phyloP scores from a whole-genome alignment of 2,329 filamentous ascomycete genomes.

The Zymoseptoria pseudotritici region DNA sequence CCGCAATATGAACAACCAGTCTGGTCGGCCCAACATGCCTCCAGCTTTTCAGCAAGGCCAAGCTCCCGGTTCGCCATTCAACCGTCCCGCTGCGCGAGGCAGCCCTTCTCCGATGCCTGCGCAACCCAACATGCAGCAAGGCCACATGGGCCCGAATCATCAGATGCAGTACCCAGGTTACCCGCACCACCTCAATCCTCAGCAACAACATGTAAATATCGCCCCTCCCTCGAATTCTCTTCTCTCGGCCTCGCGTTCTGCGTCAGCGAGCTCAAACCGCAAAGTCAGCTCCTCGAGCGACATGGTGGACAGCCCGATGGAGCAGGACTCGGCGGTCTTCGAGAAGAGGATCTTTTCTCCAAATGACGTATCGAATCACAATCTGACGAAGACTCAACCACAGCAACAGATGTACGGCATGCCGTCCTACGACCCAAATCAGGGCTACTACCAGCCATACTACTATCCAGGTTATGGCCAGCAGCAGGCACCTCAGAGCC shows the following conservation, averaged over 20 bases:
- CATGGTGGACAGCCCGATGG: conserved; percentile 10
- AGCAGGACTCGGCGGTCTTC: conserved; percentile 4
- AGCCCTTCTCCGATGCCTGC: conserved; percentile 52
- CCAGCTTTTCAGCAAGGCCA: conserved; percentile 31
- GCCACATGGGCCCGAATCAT: conserved; percentile 39
- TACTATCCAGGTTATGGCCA: conserved; percentile 49
- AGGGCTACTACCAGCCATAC: conserved; percentile 38
- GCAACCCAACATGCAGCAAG: conserved; percentile 59
- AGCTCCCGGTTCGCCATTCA: conserved; percentile 34
- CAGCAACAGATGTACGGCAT: conserved; percentile 56
- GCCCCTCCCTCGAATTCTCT: conserved; percentile 32
- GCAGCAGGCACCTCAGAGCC: conserved; percentile 38
- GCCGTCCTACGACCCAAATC: conserved; percentile 43
- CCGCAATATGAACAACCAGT: conserved; percentile 45
- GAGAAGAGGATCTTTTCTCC: background rate
- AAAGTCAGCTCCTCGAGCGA: conserved; percentile 11
- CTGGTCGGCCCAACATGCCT: conserved; percentile 45
- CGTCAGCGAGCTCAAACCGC: conserved; percentile 11
- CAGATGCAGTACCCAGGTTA: conserved; percentile 58
- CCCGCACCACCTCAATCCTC: conserved; percentile 46
- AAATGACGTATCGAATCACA: conserved; percentile 1
- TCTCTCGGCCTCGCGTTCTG: conserved; percentile 9
- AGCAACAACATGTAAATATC: conserved; percentile 57
- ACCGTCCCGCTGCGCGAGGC: conserved; percentile 44
- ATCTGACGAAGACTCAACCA: conserved; percentile 33